Conservation (phyloP, 306 rosid genomes). For the Ammopiptanthus mongolicus region DNA sequence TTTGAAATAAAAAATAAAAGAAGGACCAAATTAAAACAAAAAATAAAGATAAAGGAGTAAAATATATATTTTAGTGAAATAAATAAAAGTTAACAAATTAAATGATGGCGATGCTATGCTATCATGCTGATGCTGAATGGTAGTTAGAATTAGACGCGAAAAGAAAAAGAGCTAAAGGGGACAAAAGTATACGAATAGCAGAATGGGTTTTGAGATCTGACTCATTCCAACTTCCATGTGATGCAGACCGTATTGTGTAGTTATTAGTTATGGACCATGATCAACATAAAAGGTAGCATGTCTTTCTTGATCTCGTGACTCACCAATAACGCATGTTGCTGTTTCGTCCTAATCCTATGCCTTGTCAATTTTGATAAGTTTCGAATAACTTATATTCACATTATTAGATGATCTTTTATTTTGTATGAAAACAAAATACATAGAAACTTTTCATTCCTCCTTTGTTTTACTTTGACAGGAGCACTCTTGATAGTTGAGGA, state of each 20-base stretch:
- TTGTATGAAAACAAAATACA: too few species aligned
- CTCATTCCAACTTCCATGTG: not conserved
- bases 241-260: not conserved
- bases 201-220: not conserved
- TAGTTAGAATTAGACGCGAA: not conserved
- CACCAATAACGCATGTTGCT: not conserved
- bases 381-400: too few species aligned
- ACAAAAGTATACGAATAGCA: not conserved
- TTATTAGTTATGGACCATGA: not conserved
- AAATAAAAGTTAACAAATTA: too few species aligned
- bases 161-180: not conserved
- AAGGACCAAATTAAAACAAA: too few species aligned
- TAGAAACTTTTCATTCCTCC: too few species aligned
- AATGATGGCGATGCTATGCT: too few species aligned
- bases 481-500: too few species aligned
- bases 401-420: too few species aligned
- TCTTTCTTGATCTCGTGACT: not conserved
- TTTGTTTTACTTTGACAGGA: too few species aligned
- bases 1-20: too few species aligned
- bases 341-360: not conserved
- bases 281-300: not conserved
- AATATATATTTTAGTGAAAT: too few species aligned
- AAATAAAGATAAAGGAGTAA: too few species aligned
- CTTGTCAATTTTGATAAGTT: not conserved
- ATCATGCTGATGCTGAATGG: not conserved